Conservation (phyloP, 148 eudicot species). For the Fagopyrum homotropicum region DNA sequence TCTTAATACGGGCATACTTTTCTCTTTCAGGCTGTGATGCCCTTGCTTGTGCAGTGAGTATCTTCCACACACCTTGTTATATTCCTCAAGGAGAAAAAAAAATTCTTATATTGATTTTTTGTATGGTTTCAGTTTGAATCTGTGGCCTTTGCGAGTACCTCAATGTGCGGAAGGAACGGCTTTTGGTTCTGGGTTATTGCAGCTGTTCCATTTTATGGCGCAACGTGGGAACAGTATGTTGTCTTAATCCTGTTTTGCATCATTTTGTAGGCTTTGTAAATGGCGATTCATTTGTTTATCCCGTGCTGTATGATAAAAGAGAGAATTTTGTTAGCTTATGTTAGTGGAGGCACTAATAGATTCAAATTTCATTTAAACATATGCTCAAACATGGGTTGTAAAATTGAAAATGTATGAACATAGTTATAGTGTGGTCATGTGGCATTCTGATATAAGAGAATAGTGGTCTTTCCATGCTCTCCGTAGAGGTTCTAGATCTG, state of each 20-base stretch:
- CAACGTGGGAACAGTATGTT: conserved; percentile 96
- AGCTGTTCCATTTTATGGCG: conserved; percentile 80
- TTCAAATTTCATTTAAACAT: neutral
- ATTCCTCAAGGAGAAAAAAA: neutral
- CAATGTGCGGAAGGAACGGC: conserved; percentile 76
- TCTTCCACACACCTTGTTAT: conserved; percentile 3
- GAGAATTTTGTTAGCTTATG: too few species aligned
- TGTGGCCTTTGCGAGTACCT: conserved; percentile 84
- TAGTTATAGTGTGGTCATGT: too few species aligned
- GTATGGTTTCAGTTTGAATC: conserved; percentile 59
- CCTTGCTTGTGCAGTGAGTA: conserved; percentile 84
- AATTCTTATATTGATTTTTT: neutral
- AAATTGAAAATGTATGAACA: too few species aligned
- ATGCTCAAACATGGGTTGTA: neutral
- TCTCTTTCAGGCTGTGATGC: conserved; percentile 80
- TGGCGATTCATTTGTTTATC: too few species aligned
- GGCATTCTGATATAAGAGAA: too few species aligned
- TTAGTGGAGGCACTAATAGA: too few species aligned
- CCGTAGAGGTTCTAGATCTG: too few species aligned
- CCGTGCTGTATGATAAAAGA: too few species aligned
- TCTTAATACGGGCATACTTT: neutral
- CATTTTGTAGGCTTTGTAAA: neutral
- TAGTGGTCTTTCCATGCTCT: too few species aligned
- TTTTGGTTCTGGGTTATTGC: conserved; percentile 92
- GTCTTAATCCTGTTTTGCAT: neutral